A percentile compares a stretch with the other conserved stretches of the same genome.
Conservation (phyloP, 306 rosid species). For the Acacia confusa region DNA sequence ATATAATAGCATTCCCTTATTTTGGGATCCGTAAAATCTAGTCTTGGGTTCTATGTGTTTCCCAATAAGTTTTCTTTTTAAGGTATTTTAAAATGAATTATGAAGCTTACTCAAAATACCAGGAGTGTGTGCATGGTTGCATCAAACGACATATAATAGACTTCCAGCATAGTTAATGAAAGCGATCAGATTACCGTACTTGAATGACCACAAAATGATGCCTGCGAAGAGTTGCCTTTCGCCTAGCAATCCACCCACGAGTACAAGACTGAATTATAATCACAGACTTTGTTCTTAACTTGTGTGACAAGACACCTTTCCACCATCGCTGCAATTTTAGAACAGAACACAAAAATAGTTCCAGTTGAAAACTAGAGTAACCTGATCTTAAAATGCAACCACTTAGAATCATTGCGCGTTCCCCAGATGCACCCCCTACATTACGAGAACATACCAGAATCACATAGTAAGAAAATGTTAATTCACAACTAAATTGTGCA, state of each 20-base stretch:
- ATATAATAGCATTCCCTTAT: background rate
- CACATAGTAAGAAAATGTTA: slow-evolving; percentile 4
- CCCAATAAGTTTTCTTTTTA: background rate
- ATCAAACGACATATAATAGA: background rate
- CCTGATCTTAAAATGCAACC: slow-evolving; percentile 38
- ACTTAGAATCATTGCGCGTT: slow-evolving; percentile 21
- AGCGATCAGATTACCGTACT: slow-evolving; percentile 47
- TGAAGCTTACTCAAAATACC: background rate
- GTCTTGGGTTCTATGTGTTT: background rate
- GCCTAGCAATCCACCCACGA: slow-evolving; percentile 73
- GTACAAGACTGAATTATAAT: slow-evolving; percentile 65
- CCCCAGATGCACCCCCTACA: slow-evolving; percentile 49
- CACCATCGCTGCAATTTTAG: slow-evolving; percentile 87
- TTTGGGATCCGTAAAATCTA: background rate
- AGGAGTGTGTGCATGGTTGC: background rate
- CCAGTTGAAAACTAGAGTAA: slow-evolving; percentile 44
- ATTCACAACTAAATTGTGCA: slow-evolving; percentile 6
- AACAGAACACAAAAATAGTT: slow-evolving; percentile 50
- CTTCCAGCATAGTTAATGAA: background rate
- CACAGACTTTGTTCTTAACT: slow-evolving; percentile 51
- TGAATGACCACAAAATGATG: slow-evolving; percentile 59
- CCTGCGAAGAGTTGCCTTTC: slow-evolving; percentile 46
- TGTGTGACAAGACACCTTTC: slow-evolving; percentile 52
- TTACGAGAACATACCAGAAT: slow-evolving; percentile 9
- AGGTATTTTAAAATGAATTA: background rate